These are phyloP conservation scores for Arthrobotrys sinensis DNA, from an alignment of 2,329 filamentous ascomycete species.

Conservation along the genomic window DNA sequence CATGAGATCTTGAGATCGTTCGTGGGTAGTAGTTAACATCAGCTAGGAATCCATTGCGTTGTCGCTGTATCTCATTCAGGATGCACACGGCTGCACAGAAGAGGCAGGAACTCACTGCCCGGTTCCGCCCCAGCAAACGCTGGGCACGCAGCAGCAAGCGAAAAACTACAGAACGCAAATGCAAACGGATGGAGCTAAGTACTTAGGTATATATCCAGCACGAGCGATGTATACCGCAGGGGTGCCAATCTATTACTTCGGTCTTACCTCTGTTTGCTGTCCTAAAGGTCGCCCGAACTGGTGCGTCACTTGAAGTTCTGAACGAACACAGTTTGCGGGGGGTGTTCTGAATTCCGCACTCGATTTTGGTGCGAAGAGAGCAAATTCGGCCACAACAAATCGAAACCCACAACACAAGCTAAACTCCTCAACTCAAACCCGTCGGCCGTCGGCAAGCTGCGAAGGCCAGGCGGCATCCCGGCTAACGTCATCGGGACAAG, in stretches of 20 bases:
- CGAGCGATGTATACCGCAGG: too few relatives aligned
- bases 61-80: too few relatives aligned
- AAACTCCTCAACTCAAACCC: neutral
- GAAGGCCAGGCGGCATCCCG: conserved; percentile 1
- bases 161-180: neutral
- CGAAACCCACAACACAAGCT: conserved; percentile 21
- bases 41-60: too few relatives aligned
- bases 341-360: conserved; percentile 6
- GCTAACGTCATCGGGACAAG: conserved; percentile 13
- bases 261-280: neutral
- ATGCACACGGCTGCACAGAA: too few relatives aligned
- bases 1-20: neutral
- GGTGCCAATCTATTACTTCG: neutral
- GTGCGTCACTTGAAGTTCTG: conserved; percentile 9
- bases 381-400: conserved; percentile 45
- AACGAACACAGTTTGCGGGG: neutral
- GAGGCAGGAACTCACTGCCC: too few relatives aligned
- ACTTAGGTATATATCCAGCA: too few relatives aligned
- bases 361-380: conserved; percentile 26
- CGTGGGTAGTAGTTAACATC: too few relatives aligned
- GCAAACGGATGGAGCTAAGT: too few relatives aligned
- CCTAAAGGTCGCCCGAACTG: conserved; percentile 23
- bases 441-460: neutral
- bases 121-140: too few relatives aligned
- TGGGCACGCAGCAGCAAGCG: too few relatives aligned